These are phyloP conservation scores for Podaxis sp. DNA, from an alignment of 768 basidiomycete genomes.

Conservation along the genomic window DNA sequence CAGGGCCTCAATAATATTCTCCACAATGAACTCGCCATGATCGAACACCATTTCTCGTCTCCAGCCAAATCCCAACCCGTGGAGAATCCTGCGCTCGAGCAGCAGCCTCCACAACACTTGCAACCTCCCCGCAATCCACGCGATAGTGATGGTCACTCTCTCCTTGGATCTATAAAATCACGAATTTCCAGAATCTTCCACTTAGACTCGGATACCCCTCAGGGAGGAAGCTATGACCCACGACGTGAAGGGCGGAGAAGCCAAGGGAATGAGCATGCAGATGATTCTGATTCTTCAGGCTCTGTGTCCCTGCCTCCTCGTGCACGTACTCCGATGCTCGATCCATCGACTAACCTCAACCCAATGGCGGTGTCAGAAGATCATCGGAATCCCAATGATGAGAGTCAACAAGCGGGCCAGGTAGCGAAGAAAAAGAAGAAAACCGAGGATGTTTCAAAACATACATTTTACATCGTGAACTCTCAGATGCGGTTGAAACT, in stretches of 20 bases:
- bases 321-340: conserved; percentile 60
- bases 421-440: conserved; percentile 20
- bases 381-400: conserved; percentile 23
- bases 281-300: conserved; percentile 15
- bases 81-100: conserved; percentile 18
- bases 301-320: conserved; percentile 29
- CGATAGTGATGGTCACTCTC: conserved; percentile 13
- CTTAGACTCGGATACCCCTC: conserved; percentile 16
- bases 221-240: neutral
- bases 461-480: conserved; percentile 93
- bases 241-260: conserved; percentile 20
- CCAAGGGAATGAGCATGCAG: conserved; percentile 17
- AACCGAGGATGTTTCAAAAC: conserved; percentile 76
- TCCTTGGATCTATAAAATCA: conserved; percentile 41
- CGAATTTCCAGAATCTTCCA: conserved; percentile 47
- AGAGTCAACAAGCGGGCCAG: conserved; percentile 16
- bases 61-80: conserved; percentile 5
- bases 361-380: conserved; percentile 36
- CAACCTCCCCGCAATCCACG: neutral
- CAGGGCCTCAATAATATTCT: conserved; percentile 72
- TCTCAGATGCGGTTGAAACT: conserved; percentile 88
- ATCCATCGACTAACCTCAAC: conserved; percentile 77
- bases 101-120: conserved; percentile 9
- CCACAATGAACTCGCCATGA: conserved; percentile 32
- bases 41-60: conserved; percentile 12